Conservation (phyloP, 306 rosid genomes). For the Alnus glutinosa region DNA sequence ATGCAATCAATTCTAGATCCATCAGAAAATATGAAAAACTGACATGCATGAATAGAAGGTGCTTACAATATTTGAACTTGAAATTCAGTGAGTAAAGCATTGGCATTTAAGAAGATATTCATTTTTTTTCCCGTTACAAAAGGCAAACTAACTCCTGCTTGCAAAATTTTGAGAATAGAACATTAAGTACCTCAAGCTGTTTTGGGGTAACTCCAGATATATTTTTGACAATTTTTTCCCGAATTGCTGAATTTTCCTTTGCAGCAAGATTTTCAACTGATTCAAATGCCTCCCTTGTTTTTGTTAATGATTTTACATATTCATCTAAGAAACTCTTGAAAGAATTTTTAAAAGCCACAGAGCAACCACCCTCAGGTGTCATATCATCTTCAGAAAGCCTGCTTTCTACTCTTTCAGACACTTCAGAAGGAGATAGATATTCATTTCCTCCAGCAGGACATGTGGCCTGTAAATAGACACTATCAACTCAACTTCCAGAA, state of each 20-base stretch:
- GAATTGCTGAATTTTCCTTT: slow-evolving; percentile 33
- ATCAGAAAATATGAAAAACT: not conserved
- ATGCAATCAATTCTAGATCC: not conserved
- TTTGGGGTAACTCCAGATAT: slow-evolving; percentile 63
- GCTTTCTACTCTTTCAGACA: slow-evolving; percentile 46
- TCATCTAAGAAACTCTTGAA: slow-evolving; percentile 55
- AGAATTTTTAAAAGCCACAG: slow-evolving; percentile 54
- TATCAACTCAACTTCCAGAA: not conserved
- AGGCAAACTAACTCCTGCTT: not conserved
- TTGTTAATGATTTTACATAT: slow-evolving; percentile 35
- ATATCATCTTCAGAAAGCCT: slow-evolving; percentile 58
- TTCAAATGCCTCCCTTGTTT: slow-evolving; percentile 30
- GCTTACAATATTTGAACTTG: not conserved
- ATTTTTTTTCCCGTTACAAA: not conserved
- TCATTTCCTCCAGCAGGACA: slow-evolving; percentile 59
- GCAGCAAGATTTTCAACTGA: slow-evolving; percentile 22
- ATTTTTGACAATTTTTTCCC: slow-evolving; percentile 51
- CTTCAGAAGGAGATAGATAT: slow-evolving; percentile 63
- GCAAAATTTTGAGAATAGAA: slow-evolving; percentile 14
- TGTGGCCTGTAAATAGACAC: slow-evolving; percentile 55
- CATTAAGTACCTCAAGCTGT: slow-evolving; percentile 74
- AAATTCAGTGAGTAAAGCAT: not conserved
- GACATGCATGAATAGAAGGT: not conserved
- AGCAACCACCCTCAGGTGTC: slow-evolving; percentile 58
- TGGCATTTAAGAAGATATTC: not conserved